These are phyloP conservation scores for Combretum micranthum DNA, from an alignment of 345 rosid species.

Conservation along the genomic window DNA sequence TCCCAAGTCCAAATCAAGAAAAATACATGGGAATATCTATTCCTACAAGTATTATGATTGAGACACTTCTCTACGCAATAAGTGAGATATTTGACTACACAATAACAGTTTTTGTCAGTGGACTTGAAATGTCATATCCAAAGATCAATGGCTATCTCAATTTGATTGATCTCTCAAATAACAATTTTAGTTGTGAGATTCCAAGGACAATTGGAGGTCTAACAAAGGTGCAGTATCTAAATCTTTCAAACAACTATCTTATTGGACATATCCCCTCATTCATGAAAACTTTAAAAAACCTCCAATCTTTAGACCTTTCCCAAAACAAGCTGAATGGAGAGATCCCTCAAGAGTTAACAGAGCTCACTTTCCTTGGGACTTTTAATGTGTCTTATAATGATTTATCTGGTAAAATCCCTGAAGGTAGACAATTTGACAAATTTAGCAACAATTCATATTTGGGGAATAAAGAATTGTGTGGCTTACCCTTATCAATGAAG, in stretches of 20 bases:
- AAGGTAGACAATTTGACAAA: conserved; percentile 6
- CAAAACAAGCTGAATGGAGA: conserved; percentile 4
- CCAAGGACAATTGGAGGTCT: conserved; percentile 2
- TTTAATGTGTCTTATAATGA: conserved; percentile 8
- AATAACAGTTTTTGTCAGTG: too few species aligned
- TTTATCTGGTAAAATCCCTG: conserved; percentile 9
- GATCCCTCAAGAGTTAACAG: conserved; percentile 8
- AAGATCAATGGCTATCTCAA: conserved; percentile 9
- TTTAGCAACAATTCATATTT: conserved; percentile 4
- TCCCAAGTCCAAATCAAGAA: not conserved
- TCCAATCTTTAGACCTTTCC: conserved; percentile 14
- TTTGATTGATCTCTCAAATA: conserved; percentile 8
- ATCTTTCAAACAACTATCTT: conserved; percentile 5
- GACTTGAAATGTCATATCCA: not conserved
- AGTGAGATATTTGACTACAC: too few species aligned
- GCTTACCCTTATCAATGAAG: conserved; percentile 5
- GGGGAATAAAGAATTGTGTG: conserved; percentile 9
- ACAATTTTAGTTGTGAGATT: not conserved
- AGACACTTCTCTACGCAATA: too few species aligned
- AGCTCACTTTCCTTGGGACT: conserved; percentile 2
- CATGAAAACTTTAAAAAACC: not conserved
- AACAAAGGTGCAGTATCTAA: conserved; percentile 5
- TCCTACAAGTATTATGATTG: too few species aligned
- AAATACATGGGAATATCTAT: not conserved
- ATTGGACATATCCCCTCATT: conserved; percentile 7